Evolutionary conservation across 2,329 filamentous ascomycete species (phyloP), one percentile per base, ranked within the genome.

Genomic region (Sporothrix phasma): DNA sequence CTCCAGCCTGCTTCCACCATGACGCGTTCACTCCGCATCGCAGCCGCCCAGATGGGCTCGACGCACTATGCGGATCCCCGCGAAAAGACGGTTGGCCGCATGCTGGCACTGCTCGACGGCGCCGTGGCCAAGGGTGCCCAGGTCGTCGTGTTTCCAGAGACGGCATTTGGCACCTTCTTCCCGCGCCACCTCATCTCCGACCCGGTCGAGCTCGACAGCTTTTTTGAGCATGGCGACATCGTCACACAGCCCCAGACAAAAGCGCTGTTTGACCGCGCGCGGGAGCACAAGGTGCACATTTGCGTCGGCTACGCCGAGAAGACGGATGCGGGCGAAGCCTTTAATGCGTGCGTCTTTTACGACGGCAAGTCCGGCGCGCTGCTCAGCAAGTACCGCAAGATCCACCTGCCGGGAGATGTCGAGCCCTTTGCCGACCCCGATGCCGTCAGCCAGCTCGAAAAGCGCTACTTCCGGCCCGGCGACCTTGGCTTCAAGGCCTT

Each of bases 121-220:
- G 81, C 81, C 3, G 74, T 75, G 1, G 63, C 71, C 3, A 71
- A 79, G 62, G 75, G 75, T 7, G 80, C 79, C 43, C 74, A 80
- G 67, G 70, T 84, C 1, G 76, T 83, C 3, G 75, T 83, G 46
- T 84, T 80, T 67, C 81, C 81, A 0, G 81, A 84, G 70, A 75
- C 76, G 19, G 78, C 81, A 15, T 76, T 84, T 22, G 82, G 80
- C 2, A 84, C 81, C 0, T 84, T 84, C 75, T 84, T 84, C 69
- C 81, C 81, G 0, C 76, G 80, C 2, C 77, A 81, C 67, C 72
- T 82, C 39, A 78, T 82, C 66, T 69, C 74, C 13, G 76, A 79
- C 64, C 71, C 74, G 22, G 75, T 80, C 46, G 72, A 83, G 13
- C 78, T 79, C 59, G 69, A 70, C 22, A 82, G 45, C 15, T 68